Evolutionary conservation across 2,329 filamentous ascomycete genomes (phyloP).

Genomic region (Ustilaginoidea virens): DNA sequence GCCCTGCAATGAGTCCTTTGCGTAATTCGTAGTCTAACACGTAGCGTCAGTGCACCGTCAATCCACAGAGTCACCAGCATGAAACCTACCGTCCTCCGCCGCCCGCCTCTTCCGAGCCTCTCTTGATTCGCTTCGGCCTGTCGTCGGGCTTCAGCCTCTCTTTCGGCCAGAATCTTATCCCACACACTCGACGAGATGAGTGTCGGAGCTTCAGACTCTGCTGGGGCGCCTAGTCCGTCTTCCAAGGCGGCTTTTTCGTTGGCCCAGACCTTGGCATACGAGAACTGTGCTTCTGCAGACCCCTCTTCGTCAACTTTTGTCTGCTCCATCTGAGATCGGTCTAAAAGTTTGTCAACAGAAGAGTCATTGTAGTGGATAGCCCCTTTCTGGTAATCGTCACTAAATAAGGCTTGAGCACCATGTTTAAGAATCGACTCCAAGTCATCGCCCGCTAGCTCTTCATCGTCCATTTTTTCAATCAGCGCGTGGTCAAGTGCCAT

Average conservation of each 20-base stretch:
- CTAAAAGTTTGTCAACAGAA: slow-evolving; percentile 80
- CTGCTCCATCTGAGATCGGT: slow-evolving; percentile 67
- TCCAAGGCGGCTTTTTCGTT: slow-evolving; percentile 59
- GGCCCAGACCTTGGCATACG: slow-evolving; percentile 82
- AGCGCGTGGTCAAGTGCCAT: slow-evolving; percentile 90
- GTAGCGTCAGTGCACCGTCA: not conserved
- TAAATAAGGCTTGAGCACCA: slow-evolving; percentile 76
- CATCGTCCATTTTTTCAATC: slow-evolving; percentile 78
- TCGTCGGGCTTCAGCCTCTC: slow-evolving; percentile 63
- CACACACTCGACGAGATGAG: slow-evolving; percentile 57
- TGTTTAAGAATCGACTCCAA: slow-evolving; percentile 78
- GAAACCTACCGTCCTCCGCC: slow-evolving; percentile 37
- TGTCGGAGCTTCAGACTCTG: slow-evolving; percentile 34
- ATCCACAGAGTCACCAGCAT: not conserved
- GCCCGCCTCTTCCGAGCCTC: slow-evolving; percentile 71
- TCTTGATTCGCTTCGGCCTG: slow-evolving; percentile 54
- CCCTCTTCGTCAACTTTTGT: slow-evolving; percentile 47
- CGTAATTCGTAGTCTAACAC: slow-evolving; percentile 20
- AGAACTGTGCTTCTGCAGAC: slow-evolving; percentile 66
- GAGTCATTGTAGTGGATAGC: slow-evolving; percentile 70
- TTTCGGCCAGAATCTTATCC: slow-evolving; percentile 76
- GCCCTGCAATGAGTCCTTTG: slow-evolving; percentile 10
- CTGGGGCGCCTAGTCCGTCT: slow-evolving; percentile 38
- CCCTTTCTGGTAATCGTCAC: slow-evolving; percentile 51
- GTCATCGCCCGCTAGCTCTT: slow-evolving; percentile 66